phyloP scores from a whole-genome alignment of 192 early-diverging fungal genomes.

The Oehlia diaphana region DNA sequence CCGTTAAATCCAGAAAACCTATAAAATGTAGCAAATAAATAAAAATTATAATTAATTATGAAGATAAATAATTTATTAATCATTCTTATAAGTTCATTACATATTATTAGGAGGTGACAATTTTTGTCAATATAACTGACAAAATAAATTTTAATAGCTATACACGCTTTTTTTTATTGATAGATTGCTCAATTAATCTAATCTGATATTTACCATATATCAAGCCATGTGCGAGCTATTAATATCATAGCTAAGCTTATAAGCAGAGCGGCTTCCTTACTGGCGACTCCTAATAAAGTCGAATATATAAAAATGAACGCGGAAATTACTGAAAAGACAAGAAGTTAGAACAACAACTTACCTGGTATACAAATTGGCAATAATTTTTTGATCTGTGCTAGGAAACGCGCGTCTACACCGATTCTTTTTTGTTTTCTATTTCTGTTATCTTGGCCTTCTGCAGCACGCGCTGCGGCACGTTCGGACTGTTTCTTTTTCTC shows the following conservation, averaged over 20 bases:
- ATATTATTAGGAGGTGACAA: too few species aligned
- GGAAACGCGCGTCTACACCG: constrained; percentile 57
- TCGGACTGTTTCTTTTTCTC: constrained; percentile 1
- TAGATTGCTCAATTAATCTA: not conserved
- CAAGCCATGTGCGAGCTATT: constrained; percentile 61
- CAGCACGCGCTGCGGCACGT: not conserved
- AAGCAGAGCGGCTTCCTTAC: constrained; percentile 52
- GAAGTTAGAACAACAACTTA: not conserved
- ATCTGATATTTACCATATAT: constrained; percentile 46
- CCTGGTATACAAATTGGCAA: constrained; percentile 63
- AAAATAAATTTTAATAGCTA: too few species aligned
- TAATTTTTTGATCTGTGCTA: constrained; percentile 55
- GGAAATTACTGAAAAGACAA: not conserved
- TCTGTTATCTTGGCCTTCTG: constrained; percentile 2
- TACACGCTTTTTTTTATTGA: not conserved
- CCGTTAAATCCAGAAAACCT: constrained; percentile 60
- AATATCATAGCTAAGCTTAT: constrained; percentile 49
- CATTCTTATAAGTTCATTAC: too few species aligned
- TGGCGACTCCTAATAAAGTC: constrained; percentile 37
- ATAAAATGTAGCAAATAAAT: not conserved
- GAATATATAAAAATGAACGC: not conserved
- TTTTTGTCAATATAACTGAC: too few species aligned
- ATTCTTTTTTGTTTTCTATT: constrained; percentile 34
- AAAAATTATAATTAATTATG: too few species aligned
- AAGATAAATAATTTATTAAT: too few species aligned